Conservation (phyloP, 108 stramenopile genomes). For the Pseudonitzschia multistriata region DNA sequence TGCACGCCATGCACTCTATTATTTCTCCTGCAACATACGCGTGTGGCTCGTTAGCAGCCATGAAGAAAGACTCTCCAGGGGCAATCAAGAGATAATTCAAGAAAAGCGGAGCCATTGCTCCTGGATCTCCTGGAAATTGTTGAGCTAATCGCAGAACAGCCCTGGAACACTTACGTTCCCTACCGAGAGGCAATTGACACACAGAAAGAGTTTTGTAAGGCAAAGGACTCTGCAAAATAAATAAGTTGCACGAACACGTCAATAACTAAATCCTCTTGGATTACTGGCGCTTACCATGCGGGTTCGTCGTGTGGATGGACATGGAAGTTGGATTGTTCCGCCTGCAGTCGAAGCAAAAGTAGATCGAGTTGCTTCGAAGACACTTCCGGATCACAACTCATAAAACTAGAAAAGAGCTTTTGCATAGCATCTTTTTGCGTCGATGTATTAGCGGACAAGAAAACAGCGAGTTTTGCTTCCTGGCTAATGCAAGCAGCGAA, state of each 20-base stretch:
- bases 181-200: neutral
- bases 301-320: conserved; percentile 48
- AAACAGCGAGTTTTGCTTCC: conserved; percentile 71
- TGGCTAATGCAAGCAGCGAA: conserved; percentile 79
- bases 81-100: conserved; percentile 79
- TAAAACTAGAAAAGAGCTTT: conserved; percentile 79
- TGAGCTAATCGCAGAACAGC: conserved; percentile 75
- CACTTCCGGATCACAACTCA: conserved; percentile 60
- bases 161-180: conserved; percentile 66
- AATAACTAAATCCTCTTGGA: neutral
- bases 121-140: conserved; percentile 90
- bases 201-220: neutral
- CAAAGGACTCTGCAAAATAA: conserved; percentile 18
- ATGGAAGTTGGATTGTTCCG: conserved; percentile 51
- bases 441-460: conserved; percentile 40
- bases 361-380: conserved; percentile 48
- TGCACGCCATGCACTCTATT: conserved; percentile 98
- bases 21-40: conserved; percentile 95
- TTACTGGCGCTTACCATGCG: conserved; percentile 21
- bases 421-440: conserved; percentile 60
- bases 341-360: conserved; percentile 64
- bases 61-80: conserved; percentile 87
- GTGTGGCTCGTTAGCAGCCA: conserved; percentile 91
- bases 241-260: neutral
- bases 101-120: conserved; percentile 88